Base-by-base conservation (phyloP, 768 basidiomycete genomes). In the Pisolithus orientalis region DNA sequence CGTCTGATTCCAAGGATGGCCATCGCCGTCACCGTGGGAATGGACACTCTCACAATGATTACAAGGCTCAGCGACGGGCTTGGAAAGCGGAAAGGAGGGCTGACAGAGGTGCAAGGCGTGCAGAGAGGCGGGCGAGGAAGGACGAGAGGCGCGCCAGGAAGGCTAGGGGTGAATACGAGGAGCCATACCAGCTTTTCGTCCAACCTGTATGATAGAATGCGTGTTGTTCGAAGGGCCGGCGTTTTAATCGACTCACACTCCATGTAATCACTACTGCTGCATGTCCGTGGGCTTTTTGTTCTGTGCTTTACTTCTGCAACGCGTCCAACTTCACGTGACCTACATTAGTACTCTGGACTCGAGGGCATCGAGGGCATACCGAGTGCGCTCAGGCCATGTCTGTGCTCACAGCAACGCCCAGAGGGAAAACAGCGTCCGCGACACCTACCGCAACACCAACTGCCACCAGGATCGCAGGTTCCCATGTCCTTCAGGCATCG, bases 401-500 rank as follows among this genome's bases (percentile, higher is more conserved):
- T 55, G 51, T 61, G 0, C 59, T 64, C 5, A 66, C 71, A 9
- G 54, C 64, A 4, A 76, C 75, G 34, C 68, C 67, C 42, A 66
- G 59, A 32, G 58, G 58, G 3, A 59, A 58, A n/a, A 46, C 57
- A 9, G 49, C 54, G 37, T 49, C 39, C 5, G 42, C 52, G 44
- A 51, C 59, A 5, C 67, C 65, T 10, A 29, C 77, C 37, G 73
- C 76, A 16, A 87, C 86, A 13, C 84, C 85, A 37, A 78, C 80
- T 40, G 72, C 79, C 5, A 58, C 79, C 5, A 81, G 84, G 21
- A 65, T 82, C 8, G 62, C 75, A 17, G 67, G 72, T 4, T 70
- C 72, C 13, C 75, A 70, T 57, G 61, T 72, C n/a, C 69, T 85
- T 8, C 84, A 87, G 54, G 68, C 85, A 2, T 90, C 91, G 16